Evolutionary conservation across 2,329 filamentous ascomycete species (phyloP), one percentile per base, ranked within the genome.

Genomic region (Aureobasidium uvarum): DNA sequence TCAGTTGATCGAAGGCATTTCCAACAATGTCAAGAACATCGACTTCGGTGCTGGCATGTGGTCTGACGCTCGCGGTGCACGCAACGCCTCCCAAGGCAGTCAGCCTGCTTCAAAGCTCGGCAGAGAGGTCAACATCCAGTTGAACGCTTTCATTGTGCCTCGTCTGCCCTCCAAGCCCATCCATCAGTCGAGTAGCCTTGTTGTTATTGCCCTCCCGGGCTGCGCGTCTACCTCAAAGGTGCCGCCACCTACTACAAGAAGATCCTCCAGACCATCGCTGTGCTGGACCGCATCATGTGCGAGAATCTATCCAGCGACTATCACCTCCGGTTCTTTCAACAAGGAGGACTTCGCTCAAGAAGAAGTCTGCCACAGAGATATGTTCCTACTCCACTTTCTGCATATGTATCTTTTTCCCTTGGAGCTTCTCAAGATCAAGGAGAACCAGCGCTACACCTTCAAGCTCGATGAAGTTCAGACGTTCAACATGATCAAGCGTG

Each of bases 401-500:
- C 25, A 25, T 2, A 25, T 25, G 25, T 25, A 25, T 25, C 25
- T 83, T 39, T 79, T 86, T 43, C 85, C 85, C 0, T 81, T 86
- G 74, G 85, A 88, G 65, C 70, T 84, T 36, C 76, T 86, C 45
- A 75, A 73, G 14, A 79, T 87, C 67, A 76, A 81, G 48, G 73
- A 77, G 5, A 83, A 86, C 41, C 84, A 87, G 74, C 81, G 83
- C 2, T 87, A 85, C 71, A 79, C 77, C 3, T 82, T 77, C 73
- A 88, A 88, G 75, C 74, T 87, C 55, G 82, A 81, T 59, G 84
- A 86, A 64, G 72, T 73, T 0, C 82, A 96, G 78, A 97, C 94
- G 0, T 80, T 88, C 0, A 78, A 84, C 5, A 99, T 99, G 95
- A 97, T 99, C 80, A 94, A 90, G 76, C 91, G 94, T 71, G 93